Evolutionary conservation across 2,329 filamentous ascomycete species (phyloP).

Genomic region (Sporothrix brunneoviolacea): DNA sequence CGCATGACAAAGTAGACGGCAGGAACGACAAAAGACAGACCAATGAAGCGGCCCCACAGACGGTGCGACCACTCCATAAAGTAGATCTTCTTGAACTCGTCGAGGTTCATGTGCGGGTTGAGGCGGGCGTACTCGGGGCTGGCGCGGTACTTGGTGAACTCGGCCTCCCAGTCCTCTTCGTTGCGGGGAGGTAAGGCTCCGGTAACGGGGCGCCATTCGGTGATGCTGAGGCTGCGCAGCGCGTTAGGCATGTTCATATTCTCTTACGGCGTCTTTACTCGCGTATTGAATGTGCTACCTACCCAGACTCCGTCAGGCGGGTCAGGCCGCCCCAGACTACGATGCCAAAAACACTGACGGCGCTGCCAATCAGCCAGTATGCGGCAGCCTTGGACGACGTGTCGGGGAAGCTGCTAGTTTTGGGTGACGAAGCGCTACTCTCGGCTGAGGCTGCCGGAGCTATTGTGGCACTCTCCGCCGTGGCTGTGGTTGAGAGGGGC

Average conservation of each 20-base stretch:
- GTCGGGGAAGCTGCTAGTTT: constrained; percentile 42
- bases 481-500: constrained; percentile 9
- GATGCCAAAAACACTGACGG: constrained; percentile 91
- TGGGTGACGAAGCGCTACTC: constrained; percentile 21
- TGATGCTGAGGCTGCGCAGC: constrained; percentile 76
- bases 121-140: constrained; percentile 90
- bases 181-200: constrained; percentile 80
- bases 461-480: too few relatives aligned
- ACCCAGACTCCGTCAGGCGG: constrained; percentile 93
- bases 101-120: constrained; percentile 86
- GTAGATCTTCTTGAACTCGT: constrained; percentile 98
- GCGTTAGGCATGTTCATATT: background rate
- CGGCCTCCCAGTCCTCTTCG: constrained; percentile 76
- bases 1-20: constrained; percentile 82
- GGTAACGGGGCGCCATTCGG: constrained; percentile 96
- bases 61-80: constrained; percentile 99
- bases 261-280: too few relatives aligned
- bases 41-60: constrained; percentile 88
- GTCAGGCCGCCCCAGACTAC: constrained; percentile 93
- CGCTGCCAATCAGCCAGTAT: constrained; percentile 89
- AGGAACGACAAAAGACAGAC: constrained; percentile 81
- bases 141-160: constrained; percentile 86
- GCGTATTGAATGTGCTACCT: too few relatives aligned
- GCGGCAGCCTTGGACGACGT: constrained; percentile 70
- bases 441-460: too few relatives aligned